Percentiles rank a stretch among this genome's conserved stretches.
These are phyloP conservation scores for Berberis vulgaris DNA, from an alignment of 164 flowering plant genomes.

Conservation along the genomic window DNA sequence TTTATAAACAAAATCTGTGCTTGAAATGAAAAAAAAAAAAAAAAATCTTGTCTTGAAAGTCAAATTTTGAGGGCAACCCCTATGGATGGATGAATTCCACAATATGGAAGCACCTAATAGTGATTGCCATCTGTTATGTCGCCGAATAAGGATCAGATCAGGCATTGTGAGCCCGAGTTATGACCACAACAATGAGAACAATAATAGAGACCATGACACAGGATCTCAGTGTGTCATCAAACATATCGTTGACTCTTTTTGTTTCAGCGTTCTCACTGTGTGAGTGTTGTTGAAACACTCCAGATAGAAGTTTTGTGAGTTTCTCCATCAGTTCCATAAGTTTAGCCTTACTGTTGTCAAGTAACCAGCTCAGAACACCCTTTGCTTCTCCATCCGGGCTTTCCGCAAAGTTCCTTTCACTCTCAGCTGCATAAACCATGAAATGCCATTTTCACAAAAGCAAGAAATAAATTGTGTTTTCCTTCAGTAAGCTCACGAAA, in stretches of 20 bases:
- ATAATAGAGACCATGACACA: slow-evolving; percentile 54
- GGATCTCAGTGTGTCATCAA: slow-evolving; percentile 44
- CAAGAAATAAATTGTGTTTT: neutral
- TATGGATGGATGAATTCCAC: neutral
- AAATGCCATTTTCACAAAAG: neutral
- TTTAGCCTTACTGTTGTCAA: slow-evolving; percentile 29
- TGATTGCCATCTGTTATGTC: slow-evolving; percentile 18
- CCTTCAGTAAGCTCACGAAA: too few relatives aligned
- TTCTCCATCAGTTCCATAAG: slow-evolving; percentile 32
- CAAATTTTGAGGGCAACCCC: too few relatives aligned
- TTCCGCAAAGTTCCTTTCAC: neutral
- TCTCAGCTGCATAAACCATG: slow-evolving; percentile 23
- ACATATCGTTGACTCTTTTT: slow-evolving; percentile 14
- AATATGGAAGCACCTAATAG: neutral
- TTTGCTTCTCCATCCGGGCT: slow-evolving; percentile 11
- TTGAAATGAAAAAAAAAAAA: too few relatives aligned
- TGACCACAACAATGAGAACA: slow-evolving; percentile 56
- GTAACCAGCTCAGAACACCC: slow-evolving; percentile 28
- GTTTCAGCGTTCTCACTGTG: slow-evolving; percentile 9
- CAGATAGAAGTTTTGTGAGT: slow-evolving; percentile 24
- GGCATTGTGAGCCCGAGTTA: slow-evolving; percentile 34
- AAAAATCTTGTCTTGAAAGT: too few relatives aligned
- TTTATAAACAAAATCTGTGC: too few relatives aligned
- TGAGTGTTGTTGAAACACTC: slow-evolving; percentile 21
- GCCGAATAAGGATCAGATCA: slow-evolving; percentile 40